Evolutionary conservation across 768 basidiomycete species (phyloP).

Genomic region (Tylopilus intermedius): DNA sequence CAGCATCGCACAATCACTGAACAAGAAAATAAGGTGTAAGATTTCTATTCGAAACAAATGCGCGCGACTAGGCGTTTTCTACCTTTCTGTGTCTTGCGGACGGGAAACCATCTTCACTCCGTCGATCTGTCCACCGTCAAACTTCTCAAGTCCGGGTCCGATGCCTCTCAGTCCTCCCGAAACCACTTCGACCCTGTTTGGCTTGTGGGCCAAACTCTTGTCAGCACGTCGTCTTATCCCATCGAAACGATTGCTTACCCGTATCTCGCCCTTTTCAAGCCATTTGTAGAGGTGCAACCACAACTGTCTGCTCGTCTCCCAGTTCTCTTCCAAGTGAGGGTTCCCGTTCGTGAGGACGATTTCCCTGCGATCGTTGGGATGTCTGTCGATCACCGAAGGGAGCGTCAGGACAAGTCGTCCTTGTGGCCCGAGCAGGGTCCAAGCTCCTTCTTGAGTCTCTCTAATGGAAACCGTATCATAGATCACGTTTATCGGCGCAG

Average conservation of each 20-base stretch:
- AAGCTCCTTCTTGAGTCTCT: constrained; percentile 37
- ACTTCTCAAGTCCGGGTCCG: constrained; percentile 36
- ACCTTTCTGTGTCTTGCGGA: constrained; percentile 42
- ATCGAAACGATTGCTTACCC: constrained; percentile 15
- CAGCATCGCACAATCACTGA: constrained; percentile 22
- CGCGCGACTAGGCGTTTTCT: constrained; percentile 21
- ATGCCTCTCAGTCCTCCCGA: constrained; percentile 41
- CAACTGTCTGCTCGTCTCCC: constrained; percentile 29
- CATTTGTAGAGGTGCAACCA: constrained; percentile 26
- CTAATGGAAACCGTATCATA: constrained; percentile 36
- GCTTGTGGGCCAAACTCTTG: constrained; percentile 26
- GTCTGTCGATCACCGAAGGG: constrained; percentile 29
- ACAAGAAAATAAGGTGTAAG: constrained; percentile 17
- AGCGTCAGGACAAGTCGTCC: constrained; percentile 35
- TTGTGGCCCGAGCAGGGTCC: constrained; percentile 33
- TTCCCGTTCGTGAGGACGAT: constrained; percentile 31
- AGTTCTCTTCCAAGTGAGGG: constrained; percentile 32
- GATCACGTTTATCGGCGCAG: constrained; percentile 31
- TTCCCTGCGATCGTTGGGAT: constrained; percentile 23
- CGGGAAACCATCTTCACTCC: constrained; percentile 41
- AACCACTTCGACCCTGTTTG: constrained; percentile 40
- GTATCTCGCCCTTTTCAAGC: constrained; percentile 31
- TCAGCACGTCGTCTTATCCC: background rate
- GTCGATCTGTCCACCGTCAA: constrained; percentile 39
- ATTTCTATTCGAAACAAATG: constrained; percentile 22